phyloP scores from a whole-genome alignment of 768 basidiomycete species.

The Gyrodon lividus region DNA sequence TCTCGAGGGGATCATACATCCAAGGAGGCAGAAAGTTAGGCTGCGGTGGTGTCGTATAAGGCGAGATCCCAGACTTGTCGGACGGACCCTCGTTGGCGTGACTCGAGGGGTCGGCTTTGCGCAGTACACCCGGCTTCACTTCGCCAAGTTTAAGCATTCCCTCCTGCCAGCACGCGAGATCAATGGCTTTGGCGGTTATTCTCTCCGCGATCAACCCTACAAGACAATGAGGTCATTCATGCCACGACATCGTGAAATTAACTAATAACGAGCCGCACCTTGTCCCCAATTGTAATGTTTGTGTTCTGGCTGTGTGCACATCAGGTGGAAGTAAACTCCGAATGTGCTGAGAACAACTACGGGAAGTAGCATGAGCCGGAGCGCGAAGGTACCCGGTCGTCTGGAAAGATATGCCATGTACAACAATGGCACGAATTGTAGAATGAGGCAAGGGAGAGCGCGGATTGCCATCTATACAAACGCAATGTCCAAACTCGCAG shows the following conservation, averaged over 20 bases:
- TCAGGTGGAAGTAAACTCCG: constrained; percentile 55
- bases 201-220: no score
- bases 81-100: constrained; percentile 5
- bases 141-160: constrained; percentile 74
- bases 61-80: constrained; percentile 14
- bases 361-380: constrained; percentile 64
- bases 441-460: no score
- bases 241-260: constrained; percentile 4
- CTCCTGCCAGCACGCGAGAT: constrained; percentile 57
- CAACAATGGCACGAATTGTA: constrained; percentile 53
- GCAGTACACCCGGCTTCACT: constrained; percentile 43
- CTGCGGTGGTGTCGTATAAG: background rate
- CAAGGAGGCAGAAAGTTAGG: constrained; percentile 38
- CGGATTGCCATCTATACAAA: no score
- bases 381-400: constrained; percentile 59
- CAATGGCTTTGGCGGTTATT: constrained; percentile 58
- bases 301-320: constrained; percentile 50
- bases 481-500: no score
- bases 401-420: constrained; percentile 72
- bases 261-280: constrained; percentile 42
- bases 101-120: background rate
- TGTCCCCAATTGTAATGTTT: constrained; percentile 72
- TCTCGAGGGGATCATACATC: constrained; percentile 62
- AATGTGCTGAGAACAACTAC: constrained; percentile 50
- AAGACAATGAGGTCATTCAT: no score